phyloP scores from a whole-genome alignment of 345 rosid species.

The Pugionium dolabratum region DNA sequence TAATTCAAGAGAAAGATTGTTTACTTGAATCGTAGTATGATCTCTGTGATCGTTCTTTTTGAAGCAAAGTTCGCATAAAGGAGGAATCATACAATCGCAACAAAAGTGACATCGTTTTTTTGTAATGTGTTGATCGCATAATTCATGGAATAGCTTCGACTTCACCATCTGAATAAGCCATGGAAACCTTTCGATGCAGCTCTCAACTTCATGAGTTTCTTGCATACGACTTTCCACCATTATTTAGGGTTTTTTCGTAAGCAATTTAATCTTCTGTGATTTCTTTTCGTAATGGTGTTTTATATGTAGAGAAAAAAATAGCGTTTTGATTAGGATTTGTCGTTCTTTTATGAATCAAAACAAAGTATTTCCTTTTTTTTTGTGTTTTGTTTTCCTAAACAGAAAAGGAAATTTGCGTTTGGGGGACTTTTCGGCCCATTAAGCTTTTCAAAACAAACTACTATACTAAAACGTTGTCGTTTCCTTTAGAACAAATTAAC shows the following conservation, averaged over 20 bases:
- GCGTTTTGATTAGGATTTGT: no score
- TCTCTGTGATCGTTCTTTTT: constrained; percentile 8
- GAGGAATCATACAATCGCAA: constrained; percentile 35
- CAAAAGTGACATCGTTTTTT: constrained; percentile 26
- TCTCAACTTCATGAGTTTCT: constrained; percentile 10
- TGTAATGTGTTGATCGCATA: constrained; percentile 17
- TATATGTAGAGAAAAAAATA: no score
- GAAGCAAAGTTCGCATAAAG: constrained; percentile 14
- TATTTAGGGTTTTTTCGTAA: background rate
- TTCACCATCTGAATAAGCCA: constrained; percentile 35
- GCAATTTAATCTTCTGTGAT: background rate
- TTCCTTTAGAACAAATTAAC: no score
- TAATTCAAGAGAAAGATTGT: background rate
- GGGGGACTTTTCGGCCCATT: no score
- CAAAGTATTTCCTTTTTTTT: no score
- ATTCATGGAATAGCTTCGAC: constrained; percentile 20
- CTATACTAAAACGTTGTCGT: no score
- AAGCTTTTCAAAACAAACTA: no score
- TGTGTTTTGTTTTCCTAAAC: no score
- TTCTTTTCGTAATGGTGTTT: background rate
- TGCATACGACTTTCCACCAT: constrained; percentile 6
- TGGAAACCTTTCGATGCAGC: constrained; percentile 18
- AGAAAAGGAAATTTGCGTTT: no score
- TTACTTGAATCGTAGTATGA: constrained; percentile 31
- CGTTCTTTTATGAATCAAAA: no score